Percentiles rank a stretch among this genome's conserved stretches.
Conservation (phyloP, 139 green algal genomes). For the Auxenochlorella protothecoides region DNA sequence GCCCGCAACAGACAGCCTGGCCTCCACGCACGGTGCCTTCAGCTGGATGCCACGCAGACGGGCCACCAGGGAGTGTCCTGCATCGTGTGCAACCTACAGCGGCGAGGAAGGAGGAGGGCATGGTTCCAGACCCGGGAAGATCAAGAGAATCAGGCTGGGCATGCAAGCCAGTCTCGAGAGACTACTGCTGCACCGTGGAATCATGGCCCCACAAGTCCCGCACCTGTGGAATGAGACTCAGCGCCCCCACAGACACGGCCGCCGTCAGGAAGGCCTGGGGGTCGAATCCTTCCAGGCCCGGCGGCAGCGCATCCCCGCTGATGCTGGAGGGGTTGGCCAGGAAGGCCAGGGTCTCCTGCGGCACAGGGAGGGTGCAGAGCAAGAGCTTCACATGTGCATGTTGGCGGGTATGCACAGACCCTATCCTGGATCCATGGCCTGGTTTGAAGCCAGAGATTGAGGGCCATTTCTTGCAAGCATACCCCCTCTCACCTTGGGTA, state of each 20-base stretch:
- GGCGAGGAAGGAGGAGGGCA: conserved; percentile 39
- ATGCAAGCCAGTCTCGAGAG: too few relatives aligned
- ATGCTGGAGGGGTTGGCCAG: conserved; percentile 60
- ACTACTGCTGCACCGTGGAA: too few relatives aligned
- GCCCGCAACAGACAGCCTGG: too few relatives aligned
- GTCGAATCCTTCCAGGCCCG: conserved; percentile 60
- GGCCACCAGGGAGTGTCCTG: conserved; percentile 54
- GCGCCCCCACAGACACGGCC: conserved; percentile 37
- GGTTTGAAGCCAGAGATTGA: too few relatives aligned
- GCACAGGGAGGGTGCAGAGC: not conserved
- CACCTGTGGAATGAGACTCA: conserved; percentile 25
- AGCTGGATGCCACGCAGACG: conserved; percentile 51
- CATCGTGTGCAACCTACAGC: conserved; percentile 71
- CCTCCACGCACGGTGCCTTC: too few relatives aligned
- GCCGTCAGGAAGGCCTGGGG: conserved; percentile 60
- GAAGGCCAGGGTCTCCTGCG: conserved; percentile 67
- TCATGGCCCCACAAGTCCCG: not conserved
- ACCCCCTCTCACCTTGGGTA: conserved; percentile 42
- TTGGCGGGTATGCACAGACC: too few relatives aligned
- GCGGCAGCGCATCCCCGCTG: conserved; percentile 44
- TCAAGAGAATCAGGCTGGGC: too few relatives aligned
- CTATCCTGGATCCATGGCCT: too few relatives aligned
- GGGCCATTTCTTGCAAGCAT: too few relatives aligned
- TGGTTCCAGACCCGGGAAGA: not conserved
- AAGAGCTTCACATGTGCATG: too few relatives aligned